These are phyloP conservation scores for Aegilops speltoides DNA, from an alignment of 176 grass and related monocot species.

Conservation along the genomic window DNA sequence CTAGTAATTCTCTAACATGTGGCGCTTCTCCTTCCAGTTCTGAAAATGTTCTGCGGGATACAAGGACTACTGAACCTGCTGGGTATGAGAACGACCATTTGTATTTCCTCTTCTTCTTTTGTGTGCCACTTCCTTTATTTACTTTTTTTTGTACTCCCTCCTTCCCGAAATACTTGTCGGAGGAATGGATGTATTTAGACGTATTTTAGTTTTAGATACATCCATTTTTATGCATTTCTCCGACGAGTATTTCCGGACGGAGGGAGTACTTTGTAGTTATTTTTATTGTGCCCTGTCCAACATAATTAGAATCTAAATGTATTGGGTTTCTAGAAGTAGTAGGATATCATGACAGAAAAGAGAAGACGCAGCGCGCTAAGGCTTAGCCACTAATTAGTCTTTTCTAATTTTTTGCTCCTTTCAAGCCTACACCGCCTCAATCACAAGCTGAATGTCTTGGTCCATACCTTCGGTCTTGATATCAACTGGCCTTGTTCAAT, in stretches of 20 bases:
- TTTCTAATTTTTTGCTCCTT: not conserved
- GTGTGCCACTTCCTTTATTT: not conserved
- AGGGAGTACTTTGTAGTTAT: not conserved
- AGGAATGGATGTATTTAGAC: no score
- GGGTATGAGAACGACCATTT: constrained; percentile 43
- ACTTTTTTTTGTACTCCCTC: not conserved
- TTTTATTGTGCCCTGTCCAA: not conserved
- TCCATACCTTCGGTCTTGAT: not conserved
- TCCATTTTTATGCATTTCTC: no score
- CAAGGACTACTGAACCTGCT: constrained; percentile 39
- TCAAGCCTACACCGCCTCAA: not conserved
- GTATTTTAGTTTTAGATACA: no score
- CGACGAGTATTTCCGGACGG: no score
- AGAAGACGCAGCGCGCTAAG: not conserved
- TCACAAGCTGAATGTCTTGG: not conserved
- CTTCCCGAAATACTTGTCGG: no score
- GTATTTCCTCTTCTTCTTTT: not conserved
- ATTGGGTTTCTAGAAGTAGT: not conserved
- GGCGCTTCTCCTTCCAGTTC: constrained; percentile 45
- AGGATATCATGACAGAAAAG: not conserved
- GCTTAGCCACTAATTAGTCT: not conserved
- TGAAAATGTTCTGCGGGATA: constrained; percentile 18
- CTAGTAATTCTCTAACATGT: constrained; percentile 18
- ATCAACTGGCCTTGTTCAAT: not conserved
- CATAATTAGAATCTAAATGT: not conserved